These are phyloP conservation scores for Thelonectria blattea DNA, from an alignment of 2,329 filamentous ascomycete genomes.

Conservation along the genomic window DNA sequence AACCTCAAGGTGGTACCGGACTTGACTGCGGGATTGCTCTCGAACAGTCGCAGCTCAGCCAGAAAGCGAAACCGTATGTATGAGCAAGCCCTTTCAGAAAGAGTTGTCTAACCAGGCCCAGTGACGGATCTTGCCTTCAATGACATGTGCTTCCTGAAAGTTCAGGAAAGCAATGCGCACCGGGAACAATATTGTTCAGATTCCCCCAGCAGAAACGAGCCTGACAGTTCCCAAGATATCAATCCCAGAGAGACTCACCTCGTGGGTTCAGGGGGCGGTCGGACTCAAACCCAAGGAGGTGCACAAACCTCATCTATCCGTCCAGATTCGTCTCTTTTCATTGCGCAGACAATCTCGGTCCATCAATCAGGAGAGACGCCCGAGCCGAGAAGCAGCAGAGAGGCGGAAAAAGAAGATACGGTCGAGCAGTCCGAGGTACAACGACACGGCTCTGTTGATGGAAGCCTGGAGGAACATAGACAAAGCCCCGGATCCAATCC, in stretches of 20 bases:
- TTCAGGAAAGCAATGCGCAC: slow-evolving; percentile 7
- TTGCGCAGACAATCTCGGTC: not conserved
- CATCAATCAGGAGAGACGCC: not conserved
- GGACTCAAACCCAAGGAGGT: not conserved
- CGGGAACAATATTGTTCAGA: slow-evolving; percentile 20
- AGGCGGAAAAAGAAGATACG: not conserved
- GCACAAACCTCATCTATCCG: not conserved
- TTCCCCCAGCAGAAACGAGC: slow-evolving; percentile 10
- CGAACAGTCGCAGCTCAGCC: slow-evolving; percentile 40
- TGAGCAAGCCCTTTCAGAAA: not conserved
- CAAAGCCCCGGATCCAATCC: not conserved
- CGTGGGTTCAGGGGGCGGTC: not conserved
- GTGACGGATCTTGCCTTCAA: slow-evolving; percentile 61
- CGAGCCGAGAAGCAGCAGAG: not conserved
- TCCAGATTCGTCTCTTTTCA: not conserved
- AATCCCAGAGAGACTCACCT: not conserved
- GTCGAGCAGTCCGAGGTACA: not conserved
- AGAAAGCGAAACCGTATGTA: slow-evolving; percentile 27
- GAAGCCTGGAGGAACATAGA: not conserved
- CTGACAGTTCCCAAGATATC: slow-evolving; percentile 23
- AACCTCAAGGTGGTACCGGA: slow-evolving; percentile 42
- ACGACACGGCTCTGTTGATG: too few species aligned
- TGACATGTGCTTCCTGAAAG: slow-evolving; percentile 52
- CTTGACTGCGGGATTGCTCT: slow-evolving; percentile 43
- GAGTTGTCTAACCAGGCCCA: slow-evolving; percentile 24